phyloP scores from a whole-genome alignment of 352 stramenopile species.

The Phytophthora meadii region DNA sequence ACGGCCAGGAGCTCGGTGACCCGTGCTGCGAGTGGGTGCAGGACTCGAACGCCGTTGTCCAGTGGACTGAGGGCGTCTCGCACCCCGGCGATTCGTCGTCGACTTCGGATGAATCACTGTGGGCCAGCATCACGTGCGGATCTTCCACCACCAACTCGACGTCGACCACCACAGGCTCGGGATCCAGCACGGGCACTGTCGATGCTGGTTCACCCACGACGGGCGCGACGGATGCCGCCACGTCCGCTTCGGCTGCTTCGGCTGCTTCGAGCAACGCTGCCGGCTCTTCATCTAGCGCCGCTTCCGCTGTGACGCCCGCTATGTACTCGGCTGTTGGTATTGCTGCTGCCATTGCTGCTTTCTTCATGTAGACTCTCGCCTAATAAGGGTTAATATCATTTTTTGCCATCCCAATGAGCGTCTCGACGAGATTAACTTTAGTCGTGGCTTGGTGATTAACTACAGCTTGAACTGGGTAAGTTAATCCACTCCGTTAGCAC shows the following conservation, averaged over 20 bases:
- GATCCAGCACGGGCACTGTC: conserved; percentile 20
- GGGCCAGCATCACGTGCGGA: conserved; percentile 35
- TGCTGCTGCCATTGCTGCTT: conserved; percentile 16
- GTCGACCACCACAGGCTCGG: conserved; percentile 18
- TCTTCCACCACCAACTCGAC: conserved; percentile 27
- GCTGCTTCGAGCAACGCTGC: conserved; percentile 4
- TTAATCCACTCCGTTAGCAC: conserved; percentile 21
- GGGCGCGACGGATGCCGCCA: conserved; percentile 4
- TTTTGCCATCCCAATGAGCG: conserved; percentile 2
- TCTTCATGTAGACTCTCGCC: conserved; percentile 30
- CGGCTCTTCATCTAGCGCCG: conserved; percentile 26
- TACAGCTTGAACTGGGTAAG: conserved; percentile 1
- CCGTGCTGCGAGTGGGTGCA: conserved; percentile 74
- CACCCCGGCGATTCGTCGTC: conserved; percentile 37
- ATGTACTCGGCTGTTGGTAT: conserved; percentile 29
- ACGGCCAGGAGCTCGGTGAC: conserved; percentile 87
- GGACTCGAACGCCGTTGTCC: conserved; percentile 31
- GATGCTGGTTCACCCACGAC: conserved; percentile 19
- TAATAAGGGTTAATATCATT: conserved; percentile 12
- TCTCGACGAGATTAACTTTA: conserved; percentile 3
- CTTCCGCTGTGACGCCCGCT: conserved; percentile 25
- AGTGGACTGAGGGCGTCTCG: conserved; percentile 37
- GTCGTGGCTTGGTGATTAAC: conserved; percentile 1
- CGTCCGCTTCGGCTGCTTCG: conserved; percentile 12
- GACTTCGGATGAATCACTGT: conserved; percentile 42